A percentile compares a stretch with the other conserved stretches of the same genome.
These are phyloP conservation scores for Rubus idaeus DNA, from an alignment of 306 rosid genomes.

Conservation along the genomic window DNA sequence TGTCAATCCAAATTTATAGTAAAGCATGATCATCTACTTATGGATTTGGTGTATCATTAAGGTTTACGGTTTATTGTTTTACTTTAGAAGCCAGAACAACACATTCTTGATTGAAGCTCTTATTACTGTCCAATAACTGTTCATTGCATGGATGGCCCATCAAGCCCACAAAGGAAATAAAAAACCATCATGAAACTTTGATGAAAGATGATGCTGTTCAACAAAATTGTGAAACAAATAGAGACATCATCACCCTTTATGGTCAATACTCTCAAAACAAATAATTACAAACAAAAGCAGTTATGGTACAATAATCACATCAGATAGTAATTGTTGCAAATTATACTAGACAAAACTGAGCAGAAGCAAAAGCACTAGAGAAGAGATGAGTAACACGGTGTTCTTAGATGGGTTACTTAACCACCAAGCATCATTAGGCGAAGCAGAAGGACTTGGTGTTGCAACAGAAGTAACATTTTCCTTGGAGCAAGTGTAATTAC, in stretches of 20 bases:
- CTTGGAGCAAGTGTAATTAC: slow-evolving; percentile 59
- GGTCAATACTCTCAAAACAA: background rate
- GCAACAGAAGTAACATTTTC: slow-evolving; percentile 50
- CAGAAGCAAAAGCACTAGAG: slow-evolving; percentile 26
- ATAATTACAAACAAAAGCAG: background rate
- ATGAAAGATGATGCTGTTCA: background rate
- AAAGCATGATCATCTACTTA: too few relatives aligned
- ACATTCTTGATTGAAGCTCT: too few relatives aligned
- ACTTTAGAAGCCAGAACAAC: too few relatives aligned
- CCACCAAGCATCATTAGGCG: slow-evolving; percentile 33
- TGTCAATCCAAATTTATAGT: too few relatives aligned
- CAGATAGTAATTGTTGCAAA: background rate
- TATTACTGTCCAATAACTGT: too few relatives aligned
- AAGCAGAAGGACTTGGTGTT: slow-evolving; percentile 30
- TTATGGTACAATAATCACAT: slow-evolving; percentile 14
- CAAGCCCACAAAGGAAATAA: too few relatives aligned
- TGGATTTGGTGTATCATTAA: too few relatives aligned
- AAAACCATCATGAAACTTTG: background rate
- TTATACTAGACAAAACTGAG: slow-evolving; percentile 20
- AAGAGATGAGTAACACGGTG: slow-evolving; percentile 25
- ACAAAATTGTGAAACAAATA: too few relatives aligned
- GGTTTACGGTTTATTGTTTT: too few relatives aligned
- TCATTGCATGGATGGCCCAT: too few relatives aligned
- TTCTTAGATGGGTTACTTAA: slow-evolving; percentile 17
- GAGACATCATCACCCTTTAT: background rate